Conservation (phyloP, 2,329 filamentous ascomycete genomes). For the Penicillium sp. region DNA sequence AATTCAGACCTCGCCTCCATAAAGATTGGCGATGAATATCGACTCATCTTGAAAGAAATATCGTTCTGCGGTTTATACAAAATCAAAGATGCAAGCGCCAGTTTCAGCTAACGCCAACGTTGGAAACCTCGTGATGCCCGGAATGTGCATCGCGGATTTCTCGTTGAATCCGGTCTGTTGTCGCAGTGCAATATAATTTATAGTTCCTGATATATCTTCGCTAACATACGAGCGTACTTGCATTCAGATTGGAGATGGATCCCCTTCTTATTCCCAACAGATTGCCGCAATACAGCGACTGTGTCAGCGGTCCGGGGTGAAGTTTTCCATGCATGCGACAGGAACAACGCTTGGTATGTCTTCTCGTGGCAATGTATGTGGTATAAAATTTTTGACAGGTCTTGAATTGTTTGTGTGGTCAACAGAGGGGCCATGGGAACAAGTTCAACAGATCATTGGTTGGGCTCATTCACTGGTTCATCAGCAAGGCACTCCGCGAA, state of each 20-base stretch:
- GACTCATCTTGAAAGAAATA: not conserved
- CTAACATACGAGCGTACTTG: not conserved
- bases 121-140: conserved; percentile 52
- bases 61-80: not conserved
- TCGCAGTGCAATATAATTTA: not conserved
- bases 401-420: not conserved
- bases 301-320: conserved; percentile 70
- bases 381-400: not conserved
- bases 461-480: conserved; percentile 74
- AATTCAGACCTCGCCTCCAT: not conserved
- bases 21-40: not conserved
- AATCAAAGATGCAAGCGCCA: not conserved
- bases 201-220: not conserved
- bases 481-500: conserved; percentile 65
- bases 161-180: conserved; percentile 65
- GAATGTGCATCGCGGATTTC: conserved; percentile 75
- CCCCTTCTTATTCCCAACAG: conserved; percentile 68
- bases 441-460: conserved; percentile 73
- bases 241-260: conserved; percentile 63
- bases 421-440: conserved; percentile 80
- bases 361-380: not conserved
- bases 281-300: conserved; percentile 80
- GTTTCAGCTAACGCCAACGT: conserved; percentile 2
- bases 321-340: conserved; percentile 80
- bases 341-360: conserved; percentile 77